These are phyloP conservation scores for Polygonum aviculare DNA, from an alignment of 148 eudicot genomes.

Conservation along the genomic window DNA sequence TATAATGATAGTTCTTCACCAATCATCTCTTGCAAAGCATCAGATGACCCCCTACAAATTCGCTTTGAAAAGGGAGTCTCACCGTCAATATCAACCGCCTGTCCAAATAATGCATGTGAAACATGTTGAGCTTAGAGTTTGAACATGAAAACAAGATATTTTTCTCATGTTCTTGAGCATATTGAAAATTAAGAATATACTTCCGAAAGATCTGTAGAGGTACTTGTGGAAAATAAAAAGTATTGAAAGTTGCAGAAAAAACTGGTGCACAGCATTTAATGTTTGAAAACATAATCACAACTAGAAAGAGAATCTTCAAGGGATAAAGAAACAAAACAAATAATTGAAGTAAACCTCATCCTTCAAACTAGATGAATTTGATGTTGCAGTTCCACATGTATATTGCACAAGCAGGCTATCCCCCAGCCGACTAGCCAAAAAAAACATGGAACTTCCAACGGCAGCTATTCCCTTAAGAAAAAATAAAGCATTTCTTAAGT, in stretches of 20 bases:
- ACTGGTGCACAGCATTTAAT: not conserved
- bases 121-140: not conserved
- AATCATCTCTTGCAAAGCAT: conserved; percentile 78
- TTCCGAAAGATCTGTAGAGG: not conserved
- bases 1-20: conserved; percentile 81
- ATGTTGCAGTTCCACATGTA: conserved; percentile 47
- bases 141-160: not conserved
- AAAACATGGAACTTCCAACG: conserved; percentile 76
- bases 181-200: not conserved
- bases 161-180: not conserved
- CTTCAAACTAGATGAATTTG: conserved; percentile 45
- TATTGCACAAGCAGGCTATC: conserved; percentile 97
- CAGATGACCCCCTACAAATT: conserved; percentile 70
- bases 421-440: conserved; percentile 91
- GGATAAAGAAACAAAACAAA: not conserved
- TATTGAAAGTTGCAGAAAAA: not conserved
- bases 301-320: not conserved
- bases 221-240: not conserved
- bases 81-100: conserved; percentile 90
- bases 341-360: conserved; percentile 58
- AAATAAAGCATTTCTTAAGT: not conserved
- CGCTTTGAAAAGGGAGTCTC: conserved; percentile 67
- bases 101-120: conserved; percentile 10
- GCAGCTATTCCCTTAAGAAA: conserved; percentile 55
- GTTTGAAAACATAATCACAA: not conserved